Base-by-base conservation (phyloP, 768 basidiomycete genomes). In the Termitomyces sp. region DNA sequence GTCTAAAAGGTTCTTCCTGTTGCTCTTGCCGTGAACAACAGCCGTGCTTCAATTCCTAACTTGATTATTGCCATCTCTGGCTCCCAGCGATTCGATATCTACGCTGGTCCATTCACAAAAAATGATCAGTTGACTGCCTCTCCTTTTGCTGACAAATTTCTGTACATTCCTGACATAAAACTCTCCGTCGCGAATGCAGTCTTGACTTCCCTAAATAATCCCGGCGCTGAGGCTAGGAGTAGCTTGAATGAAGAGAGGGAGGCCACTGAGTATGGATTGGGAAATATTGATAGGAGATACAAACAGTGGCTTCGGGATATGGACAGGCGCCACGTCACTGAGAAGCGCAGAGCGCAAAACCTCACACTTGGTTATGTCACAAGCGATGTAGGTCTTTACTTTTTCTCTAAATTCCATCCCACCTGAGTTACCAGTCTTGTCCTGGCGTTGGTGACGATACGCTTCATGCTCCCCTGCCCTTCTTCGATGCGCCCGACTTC, bases 311-410 rank as follows among this genome's bases (percentile, higher is more conserved):
- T 88, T 55, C 71, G 76, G 63, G 81, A 79, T 51, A 86, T 86
- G 86, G 72, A 77, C 55, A 64, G 62, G 52, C 69, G 70, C 36
- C 61, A 70, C 32, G 75, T 73, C 1, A 53, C 72, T 10, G 76
- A 74, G 57, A 72, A 69, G 44, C 71, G 78, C 18, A 78, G 74
- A 2, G 72, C 78, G n/a, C 61, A 68, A 20, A 80, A 86, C 60
- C 68, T 84, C 65, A 90, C 88, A 1, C 69, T 86, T 26, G 90
- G 91, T 59, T 92, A 92, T 66, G 89, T 92, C 22, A 92, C 91
- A 1, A 54, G 48, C 2, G 61, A 62, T 33, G 61, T 60, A 26
- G 45, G 58, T 57, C 6, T 30, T 30, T 24, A 26, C 35, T 35
- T 13, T 14, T 22, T 52, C 20, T 14, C 8, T 9, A 1, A 5